These are phyloP conservation scores for Hanseniaspora mollemarum DNA, from an alignment of 805 yeast species.

Conservation along the genomic window DNA sequence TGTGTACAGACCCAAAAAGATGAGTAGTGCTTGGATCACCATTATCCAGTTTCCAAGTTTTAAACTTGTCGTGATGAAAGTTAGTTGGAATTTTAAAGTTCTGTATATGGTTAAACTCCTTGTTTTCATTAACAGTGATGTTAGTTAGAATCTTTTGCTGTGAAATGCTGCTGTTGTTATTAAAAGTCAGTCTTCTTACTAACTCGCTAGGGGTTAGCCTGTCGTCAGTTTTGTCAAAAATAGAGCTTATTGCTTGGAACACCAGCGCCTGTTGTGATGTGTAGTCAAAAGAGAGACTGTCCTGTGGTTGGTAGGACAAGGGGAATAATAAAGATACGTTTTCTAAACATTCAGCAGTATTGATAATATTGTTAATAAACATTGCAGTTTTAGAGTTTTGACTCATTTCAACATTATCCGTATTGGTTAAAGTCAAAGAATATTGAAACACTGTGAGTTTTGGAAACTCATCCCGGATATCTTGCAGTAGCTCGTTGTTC, in stretches of 20 bases:
- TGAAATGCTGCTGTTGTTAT: constrained; percentile 2
- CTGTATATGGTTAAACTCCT: constrained; percentile 6
- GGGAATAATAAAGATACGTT: constrained; percentile 50
- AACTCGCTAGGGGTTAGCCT: constrained; percentile 9
- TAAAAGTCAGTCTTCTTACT: constrained; percentile 1
- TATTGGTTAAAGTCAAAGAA: constrained; percentile 31
- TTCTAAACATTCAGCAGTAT: constrained; percentile 38
- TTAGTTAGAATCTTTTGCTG: constrained; percentile 13
- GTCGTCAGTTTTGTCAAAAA: constrained; percentile 8
- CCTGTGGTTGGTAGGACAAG: constrained; percentile 23
- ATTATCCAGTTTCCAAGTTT: constrained; percentile 14
- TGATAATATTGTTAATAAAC: constrained; percentile 35
- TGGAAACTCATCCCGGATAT: constrained; percentile 57
- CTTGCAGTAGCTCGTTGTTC: constrained; percentile 39
- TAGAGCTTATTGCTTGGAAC: constrained; percentile 13
- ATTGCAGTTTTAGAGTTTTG: constrained; percentile 16
- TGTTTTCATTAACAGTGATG: neutral
- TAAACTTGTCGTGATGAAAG: constrained; percentile 10
- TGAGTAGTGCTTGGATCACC: neutral
- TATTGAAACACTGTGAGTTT: constrained; percentile 34
- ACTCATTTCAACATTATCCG: constrained; percentile 20
- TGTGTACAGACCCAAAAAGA: constrained; percentile 6
- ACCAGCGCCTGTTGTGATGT: constrained; percentile 5
- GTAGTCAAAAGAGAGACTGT: neutral
- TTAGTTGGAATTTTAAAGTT: constrained; percentile 10